phyloP scores from a whole-genome alignment of 1,139 yeast species.

The Debaryomyces subglobosus region DNA sequence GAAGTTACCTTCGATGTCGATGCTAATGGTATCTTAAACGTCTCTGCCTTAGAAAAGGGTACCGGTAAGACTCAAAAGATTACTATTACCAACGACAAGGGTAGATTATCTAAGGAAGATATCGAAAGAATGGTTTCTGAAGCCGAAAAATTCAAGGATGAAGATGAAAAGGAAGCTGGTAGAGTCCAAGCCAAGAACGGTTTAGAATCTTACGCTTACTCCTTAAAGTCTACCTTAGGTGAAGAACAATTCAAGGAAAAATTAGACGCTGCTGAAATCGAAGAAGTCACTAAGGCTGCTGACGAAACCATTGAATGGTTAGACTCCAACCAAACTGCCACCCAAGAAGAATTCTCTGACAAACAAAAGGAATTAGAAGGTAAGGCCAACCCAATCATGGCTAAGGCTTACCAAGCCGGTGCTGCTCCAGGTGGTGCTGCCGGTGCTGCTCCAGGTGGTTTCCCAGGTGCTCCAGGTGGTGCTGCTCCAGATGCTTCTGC shows the following conservation, averaged over 20 bases:
- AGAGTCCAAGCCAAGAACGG: conserved; percentile 74
- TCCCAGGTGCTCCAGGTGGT: conserved; percentile 66
- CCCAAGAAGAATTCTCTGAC: conserved; percentile 85
- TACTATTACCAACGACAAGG: conserved; percentile 54
- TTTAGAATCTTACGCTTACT: conserved; percentile 89
- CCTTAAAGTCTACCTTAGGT: conserved; percentile 78
- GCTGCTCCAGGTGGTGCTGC: conserved; percentile 56
- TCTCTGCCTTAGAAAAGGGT: conserved; percentile 92
- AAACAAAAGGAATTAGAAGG: conserved; percentile 94
- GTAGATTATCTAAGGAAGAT: conserved; percentile 55
- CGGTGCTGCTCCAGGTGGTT: conserved; percentile 59
- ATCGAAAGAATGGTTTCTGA: conserved; percentile 55
- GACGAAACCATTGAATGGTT: conserved; percentile 87
- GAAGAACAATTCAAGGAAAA: conserved; percentile 84
- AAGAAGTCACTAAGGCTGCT: conserved; percentile 79
- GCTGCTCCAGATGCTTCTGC: conserved; percentile 68
- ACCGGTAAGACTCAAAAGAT: conserved; percentile 70
- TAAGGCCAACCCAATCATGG: conserved; percentile 91
- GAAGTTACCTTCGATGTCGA: conserved; percentile 94
- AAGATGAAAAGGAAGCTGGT: conserved; percentile 50
- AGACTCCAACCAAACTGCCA: conserved; percentile 84
- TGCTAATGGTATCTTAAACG: conserved; percentile 95
- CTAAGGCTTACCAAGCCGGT: conserved; percentile 85
- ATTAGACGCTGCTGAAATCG: conserved; percentile 79
- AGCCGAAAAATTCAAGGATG: conserved; percentile 55